Base-by-base conservation (phyloP, 2,329 filamentous ascomycete species). In the Diplodia seriata region DNA sequence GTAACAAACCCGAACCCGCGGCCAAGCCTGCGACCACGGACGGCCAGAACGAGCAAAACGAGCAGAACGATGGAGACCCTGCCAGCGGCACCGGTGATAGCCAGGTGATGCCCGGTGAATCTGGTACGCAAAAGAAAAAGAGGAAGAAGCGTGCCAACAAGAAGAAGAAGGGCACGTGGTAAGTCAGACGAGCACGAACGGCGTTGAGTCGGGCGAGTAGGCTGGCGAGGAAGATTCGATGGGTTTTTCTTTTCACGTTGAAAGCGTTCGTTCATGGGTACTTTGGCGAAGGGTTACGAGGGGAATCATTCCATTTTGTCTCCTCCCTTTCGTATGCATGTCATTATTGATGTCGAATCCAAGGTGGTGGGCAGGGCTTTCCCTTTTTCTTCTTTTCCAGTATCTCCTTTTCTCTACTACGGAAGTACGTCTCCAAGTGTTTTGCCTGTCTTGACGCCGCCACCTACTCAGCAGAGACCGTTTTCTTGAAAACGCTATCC, bases 71-170 rank as follows among this genome's bases (percentile, higher is more conserved):
- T 64, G 54, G 62, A 55, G 69, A 70, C 12, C 68, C 36, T 4
- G 69, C 71, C 43, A 71, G 54, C 31, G 54, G 74, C 51, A 68
- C 70, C 1, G 72, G 71, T 1, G 71, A 71, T 7, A 66, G 68
- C 31, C 75, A 76, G 9, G 40, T 15, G 2, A 50, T 36, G 2
- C 43, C 43, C 23, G 64, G 64, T 26, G 53, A 57, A 33, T 69
- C 70, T 12, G 70, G 63, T 3, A 69, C 73, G 63, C 49, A 59
- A 31, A 70, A 70, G 64, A 69, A 68, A 29, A 77, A 76, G 73
- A 75, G 76, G 33, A 79, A 79, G 75, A 77, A 77, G 74, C 69
- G 73, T 56, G 74, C 69, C 26, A 67, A 64, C 65, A 79, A 79
- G 73, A 78, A 76, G 76, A 77, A 78, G 72, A 73, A 73, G 38